Percentiles rank a stretch among this genome's conserved stretches.
phyloP scores from a whole-genome alignment of 2,329 filamentous ascomycete genomes.

The Aspergillus transmontanensis region DNA sequence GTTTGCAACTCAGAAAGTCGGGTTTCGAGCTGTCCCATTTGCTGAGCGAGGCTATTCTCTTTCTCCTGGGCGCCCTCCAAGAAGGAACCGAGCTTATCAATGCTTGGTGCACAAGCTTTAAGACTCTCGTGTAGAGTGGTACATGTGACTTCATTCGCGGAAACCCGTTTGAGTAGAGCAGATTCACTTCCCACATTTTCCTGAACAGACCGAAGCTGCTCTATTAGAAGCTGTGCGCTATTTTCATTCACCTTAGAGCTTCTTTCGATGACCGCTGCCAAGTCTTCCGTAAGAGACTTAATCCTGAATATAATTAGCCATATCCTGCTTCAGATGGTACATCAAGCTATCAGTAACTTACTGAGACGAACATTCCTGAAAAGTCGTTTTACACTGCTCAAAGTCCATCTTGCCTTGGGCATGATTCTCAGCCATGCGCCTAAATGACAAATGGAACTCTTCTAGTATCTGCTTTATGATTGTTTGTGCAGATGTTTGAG shows the following conservation, averaged over 20 bases:
- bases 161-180: constrained; percentile 26
- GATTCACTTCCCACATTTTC: constrained; percentile 20
- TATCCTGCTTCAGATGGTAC: background rate
- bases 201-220: constrained; percentile 26
- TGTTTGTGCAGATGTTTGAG: constrained; percentile 17
- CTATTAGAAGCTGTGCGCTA: constrained; percentile 18
- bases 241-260: constrained; percentile 18
- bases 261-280: constrained; percentile 19
- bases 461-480: constrained; percentile 19
- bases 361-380: constrained; percentile 24
- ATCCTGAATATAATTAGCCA: constrained; percentile 23
- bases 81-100: constrained; percentile 21
- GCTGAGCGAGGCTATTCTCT: constrained; percentile 29
- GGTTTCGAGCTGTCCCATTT: constrained; percentile 27
- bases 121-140: constrained; percentile 23
- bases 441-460: constrained; percentile 18
- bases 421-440: constrained; percentile 19
- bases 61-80: constrained; percentile 26
- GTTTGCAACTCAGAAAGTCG: constrained; percentile 23
- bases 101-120: constrained; percentile 17
- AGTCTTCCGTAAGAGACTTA: constrained; percentile 17
- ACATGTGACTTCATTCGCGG: constrained; percentile 20
- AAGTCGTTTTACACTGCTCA: constrained; percentile 19
- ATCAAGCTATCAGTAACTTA: constrained; percentile 19
- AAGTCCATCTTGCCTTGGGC: constrained; percentile 19